A percentile compares a stretch with the other conserved stretches of the same genome.
Conservation (phyloP, 192 early-diverging fungal species). For the Umbelopsis isabellina region DNA sequence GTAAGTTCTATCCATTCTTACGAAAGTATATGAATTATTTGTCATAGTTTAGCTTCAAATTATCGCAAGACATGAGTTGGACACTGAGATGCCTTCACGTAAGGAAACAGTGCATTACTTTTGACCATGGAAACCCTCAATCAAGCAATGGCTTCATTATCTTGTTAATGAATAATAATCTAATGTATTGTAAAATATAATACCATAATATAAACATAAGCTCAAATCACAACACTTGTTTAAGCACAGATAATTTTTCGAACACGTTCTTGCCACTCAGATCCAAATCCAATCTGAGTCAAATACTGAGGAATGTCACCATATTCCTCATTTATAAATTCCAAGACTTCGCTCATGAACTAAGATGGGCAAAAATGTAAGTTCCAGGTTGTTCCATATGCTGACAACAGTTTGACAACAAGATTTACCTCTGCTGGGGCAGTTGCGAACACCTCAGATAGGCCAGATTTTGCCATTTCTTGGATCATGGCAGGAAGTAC, state of each 20-base stretch:
- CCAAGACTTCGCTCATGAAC: conserved; percentile 34
- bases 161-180: too few relatives aligned
- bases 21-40: too few relatives aligned
- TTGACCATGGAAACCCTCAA: background rate
- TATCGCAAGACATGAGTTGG: too few relatives aligned
- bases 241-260: conserved; percentile 31
- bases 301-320: conserved; percentile 26
- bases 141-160: too few relatives aligned
- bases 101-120: too few relatives aligned
- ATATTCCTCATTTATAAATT: conserved; percentile 27
- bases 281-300: conserved; percentile 26
- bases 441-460: conserved; percentile 54
- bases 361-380: conserved; percentile 12
- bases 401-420: background rate
- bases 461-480: conserved; percentile 56
- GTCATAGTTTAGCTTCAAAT: too few relatives aligned
- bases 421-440: conserved; percentile 51
- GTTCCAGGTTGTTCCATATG: background rate
- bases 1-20: too few relatives aligned
- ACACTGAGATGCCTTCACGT: too few relatives aligned
- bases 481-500: conserved; percentile 49
- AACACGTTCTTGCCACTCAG: conserved; percentile 26
- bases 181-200: too few relatives aligned
- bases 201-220: background rate
- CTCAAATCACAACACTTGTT: too few relatives aligned